These are phyloP conservation scores for Collybiopsis confluens DNA, from an alignment of 768 basidiomycete genomes.

Conservation along the genomic window DNA sequence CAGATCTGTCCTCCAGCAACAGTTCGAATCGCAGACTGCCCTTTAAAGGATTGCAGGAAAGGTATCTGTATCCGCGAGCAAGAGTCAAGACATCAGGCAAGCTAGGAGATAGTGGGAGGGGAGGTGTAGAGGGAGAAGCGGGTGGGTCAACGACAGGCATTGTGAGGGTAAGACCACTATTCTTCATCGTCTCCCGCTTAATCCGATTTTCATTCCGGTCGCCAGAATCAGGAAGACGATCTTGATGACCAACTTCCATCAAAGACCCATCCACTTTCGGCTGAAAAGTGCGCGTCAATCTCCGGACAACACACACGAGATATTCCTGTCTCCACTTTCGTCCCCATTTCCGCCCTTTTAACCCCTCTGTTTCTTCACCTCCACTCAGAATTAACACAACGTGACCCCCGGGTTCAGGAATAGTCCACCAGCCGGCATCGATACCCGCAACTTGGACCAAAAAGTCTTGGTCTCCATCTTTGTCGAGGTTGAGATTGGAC, in stretches of 20 bases:
- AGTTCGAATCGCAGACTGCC: neutral
- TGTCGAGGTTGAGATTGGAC: neutral
- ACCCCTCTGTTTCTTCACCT: too few relatives aligned
- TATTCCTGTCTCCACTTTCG: neutral
- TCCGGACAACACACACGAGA: neutral
- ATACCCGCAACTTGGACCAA: neutral
- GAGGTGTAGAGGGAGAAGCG: neutral
- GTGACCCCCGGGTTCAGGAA: neutral
- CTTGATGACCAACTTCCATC: too few relatives aligned
- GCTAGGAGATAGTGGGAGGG: neutral
- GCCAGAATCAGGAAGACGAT: neutral
- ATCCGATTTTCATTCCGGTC: neutral
- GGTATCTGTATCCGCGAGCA: neutral
- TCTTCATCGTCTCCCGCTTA: too few relatives aligned
- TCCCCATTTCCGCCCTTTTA: too few relatives aligned
- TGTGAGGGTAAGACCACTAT: neutral
- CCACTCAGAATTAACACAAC: neutral
- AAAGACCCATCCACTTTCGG: neutral
- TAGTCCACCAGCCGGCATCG: neutral
- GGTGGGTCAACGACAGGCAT: neutral
- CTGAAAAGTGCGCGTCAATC: neutral
- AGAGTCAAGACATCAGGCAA: neutral
- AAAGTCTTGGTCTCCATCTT: neutral
- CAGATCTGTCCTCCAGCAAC: neutral
- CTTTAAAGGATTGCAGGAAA: neutral